A percentile compares a stretch with the other conserved stretches of the same genome.
Conservation (phyloP, 371 early-diverging fungal genomes). For the Apophysomyces ossiformis region DNA sequence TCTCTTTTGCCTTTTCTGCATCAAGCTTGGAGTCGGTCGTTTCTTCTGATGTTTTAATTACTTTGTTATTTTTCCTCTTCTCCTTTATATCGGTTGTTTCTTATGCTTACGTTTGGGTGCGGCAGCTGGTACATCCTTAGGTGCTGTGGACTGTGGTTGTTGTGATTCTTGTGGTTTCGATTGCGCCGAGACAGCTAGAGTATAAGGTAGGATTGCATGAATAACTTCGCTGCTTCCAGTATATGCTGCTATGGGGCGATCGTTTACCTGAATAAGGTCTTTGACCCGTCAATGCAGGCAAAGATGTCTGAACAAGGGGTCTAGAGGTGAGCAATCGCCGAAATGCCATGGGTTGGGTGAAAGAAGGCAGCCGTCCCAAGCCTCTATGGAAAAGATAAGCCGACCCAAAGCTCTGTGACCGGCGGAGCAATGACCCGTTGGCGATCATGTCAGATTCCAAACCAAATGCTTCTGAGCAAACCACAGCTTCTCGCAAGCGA, state of each 20-base stretch:
- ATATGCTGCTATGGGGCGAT: too few relatives aligned
- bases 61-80: background rate
- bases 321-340: background rate
- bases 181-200: background rate
- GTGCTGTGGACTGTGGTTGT: background rate
- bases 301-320: background rate
- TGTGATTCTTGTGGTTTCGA: background rate
- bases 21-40: background rate
- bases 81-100: background rate
- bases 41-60: background rate
- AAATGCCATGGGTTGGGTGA: background rate
- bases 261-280: slow-evolving; percentile 4
- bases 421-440: background rate
- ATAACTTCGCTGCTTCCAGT: background rate
- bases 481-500: slow-evolving; percentile 2
- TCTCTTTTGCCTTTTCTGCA: slow-evolving; percentile 9
- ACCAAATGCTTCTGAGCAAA: background rate
- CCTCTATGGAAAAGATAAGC: background rate
- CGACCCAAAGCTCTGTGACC: background rate
- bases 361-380: background rate
- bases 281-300: background rate
- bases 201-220: background rate
- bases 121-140: background rate
- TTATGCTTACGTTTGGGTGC: background rate
- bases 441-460: background rate